These are phyloP conservation scores for Wallacemonas sp. DNA, from an alignment of 208 protist species.

Conservation along the genomic window DNA sequence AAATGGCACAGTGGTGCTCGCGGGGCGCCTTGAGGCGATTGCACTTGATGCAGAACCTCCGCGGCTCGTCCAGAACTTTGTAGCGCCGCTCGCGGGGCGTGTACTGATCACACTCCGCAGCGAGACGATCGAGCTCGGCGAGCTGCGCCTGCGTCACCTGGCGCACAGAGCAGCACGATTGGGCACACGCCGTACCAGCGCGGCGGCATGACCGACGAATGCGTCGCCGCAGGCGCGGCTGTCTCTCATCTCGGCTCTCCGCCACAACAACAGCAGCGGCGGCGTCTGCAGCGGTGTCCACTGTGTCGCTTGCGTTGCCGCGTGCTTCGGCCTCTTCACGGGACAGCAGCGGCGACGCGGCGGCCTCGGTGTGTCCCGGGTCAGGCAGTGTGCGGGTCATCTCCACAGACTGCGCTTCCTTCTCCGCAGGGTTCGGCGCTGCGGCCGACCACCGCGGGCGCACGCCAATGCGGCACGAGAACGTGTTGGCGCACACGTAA, in stretches of 20 bases:
- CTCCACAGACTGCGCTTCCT: background rate
- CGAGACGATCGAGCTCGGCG: conserved; percentile 42
- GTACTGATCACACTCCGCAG: conserved; percentile 27
- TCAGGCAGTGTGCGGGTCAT: too few relatives aligned
- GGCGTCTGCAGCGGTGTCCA: too few relatives aligned
- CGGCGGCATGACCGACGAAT: too few relatives aligned
- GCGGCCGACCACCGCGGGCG: conserved; percentile 13
- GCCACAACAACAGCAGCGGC: too few relatives aligned
- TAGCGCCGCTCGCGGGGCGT: conserved; percentile 25
- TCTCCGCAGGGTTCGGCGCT: conserved; percentile 3
- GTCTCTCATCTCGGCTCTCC: too few relatives aligned
- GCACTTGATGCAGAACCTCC: conserved; percentile 66
- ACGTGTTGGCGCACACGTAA: conserved; percentile 50
- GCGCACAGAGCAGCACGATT: too few relatives aligned
- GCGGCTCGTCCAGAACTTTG: conserved; percentile 57
- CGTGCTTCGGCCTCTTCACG: too few relatives aligned
- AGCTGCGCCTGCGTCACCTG: conserved; percentile 13
- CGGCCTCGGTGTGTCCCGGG: too few relatives aligned
- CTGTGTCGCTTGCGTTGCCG: too few relatives aligned
- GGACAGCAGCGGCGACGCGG: too few relatives aligned
- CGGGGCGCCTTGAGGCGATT: conserved; percentile 81
- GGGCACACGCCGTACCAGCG: too few relatives aligned
- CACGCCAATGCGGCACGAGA: conserved; percentile 38
- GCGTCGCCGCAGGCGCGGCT: too few relatives aligned
- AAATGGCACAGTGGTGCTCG: conserved; percentile 86